A percentile compares a stretch with the other conserved stretches of the same genome.
These are phyloP conservation scores for Oemleria cerasiformis DNA, from an alignment of 306 rosid genomes.

Conservation along the genomic window DNA sequence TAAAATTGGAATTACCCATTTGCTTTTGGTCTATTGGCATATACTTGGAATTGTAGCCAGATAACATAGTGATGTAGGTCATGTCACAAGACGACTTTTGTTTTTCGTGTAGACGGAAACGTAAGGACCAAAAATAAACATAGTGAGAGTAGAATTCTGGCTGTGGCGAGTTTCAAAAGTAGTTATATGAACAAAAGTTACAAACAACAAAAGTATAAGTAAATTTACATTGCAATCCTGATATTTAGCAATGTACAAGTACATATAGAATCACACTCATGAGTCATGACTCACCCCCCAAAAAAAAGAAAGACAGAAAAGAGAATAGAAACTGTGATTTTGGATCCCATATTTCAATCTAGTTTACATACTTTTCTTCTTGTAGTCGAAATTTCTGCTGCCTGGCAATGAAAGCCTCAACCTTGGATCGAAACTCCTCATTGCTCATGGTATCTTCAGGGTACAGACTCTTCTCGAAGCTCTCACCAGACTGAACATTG, in stretches of 20 bases:
- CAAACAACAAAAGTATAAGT: constrained; percentile 1
- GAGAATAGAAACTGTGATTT: neutral
- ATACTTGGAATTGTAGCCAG: neutral
- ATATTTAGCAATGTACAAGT: neutral
- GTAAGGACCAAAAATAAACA: neutral
- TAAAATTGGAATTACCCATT: neutral
- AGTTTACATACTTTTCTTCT: constrained; percentile 33
- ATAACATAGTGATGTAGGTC: neutral
- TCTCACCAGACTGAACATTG: constrained; percentile 10
- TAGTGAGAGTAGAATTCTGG: neutral
- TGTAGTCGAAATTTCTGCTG: constrained; percentile 65
- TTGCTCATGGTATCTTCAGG: constrained; percentile 65
- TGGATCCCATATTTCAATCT: neutral
- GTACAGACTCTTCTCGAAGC: constrained; percentile 10
- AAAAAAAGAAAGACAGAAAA: neutral
- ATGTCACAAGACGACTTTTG: neutral
- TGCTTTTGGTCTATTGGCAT: neutral
- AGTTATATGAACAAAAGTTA: neutral
- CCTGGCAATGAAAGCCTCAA: constrained; percentile 78
- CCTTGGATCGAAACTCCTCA: constrained; percentile 73
- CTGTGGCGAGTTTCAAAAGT: neutral
- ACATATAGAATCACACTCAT: neutral
- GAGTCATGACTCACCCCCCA: neutral
- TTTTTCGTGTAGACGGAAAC: neutral
- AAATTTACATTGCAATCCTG: constrained; percentile 1